Percentiles rank a stretch among this genome's conserved stretches.
Evolutionary conservation across 73 alveolate species (phyloP).

Genomic region (Stentor coeruleus): DNA sequence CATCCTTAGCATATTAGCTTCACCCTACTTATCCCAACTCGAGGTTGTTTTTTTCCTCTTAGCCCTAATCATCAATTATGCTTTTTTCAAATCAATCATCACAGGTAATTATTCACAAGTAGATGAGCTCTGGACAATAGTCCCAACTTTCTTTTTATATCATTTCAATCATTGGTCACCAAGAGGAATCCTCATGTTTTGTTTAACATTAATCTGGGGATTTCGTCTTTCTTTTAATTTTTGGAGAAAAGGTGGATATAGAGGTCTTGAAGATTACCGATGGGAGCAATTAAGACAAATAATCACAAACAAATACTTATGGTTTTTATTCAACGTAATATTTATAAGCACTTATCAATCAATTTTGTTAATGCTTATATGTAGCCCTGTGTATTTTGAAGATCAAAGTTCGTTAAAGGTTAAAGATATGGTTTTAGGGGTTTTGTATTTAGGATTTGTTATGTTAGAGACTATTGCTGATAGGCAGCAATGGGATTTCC

Average conservation of each 20-base stretch:
- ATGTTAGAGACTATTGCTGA: constrained; percentile 25
- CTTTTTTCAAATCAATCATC: background rate
- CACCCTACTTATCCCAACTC: background rate
- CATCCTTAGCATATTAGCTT: background rate
- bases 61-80: background rate
- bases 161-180: background rate
- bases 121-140: constrained; percentile 25
- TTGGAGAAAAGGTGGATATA: constrained; percentile 27
- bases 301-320: background rate
- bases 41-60: background rate
- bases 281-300: constrained; percentile 25
- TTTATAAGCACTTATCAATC: constrained; percentile 14
- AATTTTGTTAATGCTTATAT: background rate
- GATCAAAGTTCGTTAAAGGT: background rate
- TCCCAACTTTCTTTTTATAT: background rate
- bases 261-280: constrained; percentile 26
- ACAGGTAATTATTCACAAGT: background rate
- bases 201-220: constrained; percentile 5
- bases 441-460: background rate
- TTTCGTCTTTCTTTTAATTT: constrained; percentile 8
- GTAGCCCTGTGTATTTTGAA: background rate
- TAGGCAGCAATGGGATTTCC: constrained; percentile 25
- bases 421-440: background rate
- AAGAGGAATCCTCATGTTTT: background rate
- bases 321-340: constrained; percentile 13